These are phyloP conservation scores for Fomitopsis pinicola DNA, from an alignment of 1,284 basidiomycete genomes.

Conservation along the genomic window DNA sequence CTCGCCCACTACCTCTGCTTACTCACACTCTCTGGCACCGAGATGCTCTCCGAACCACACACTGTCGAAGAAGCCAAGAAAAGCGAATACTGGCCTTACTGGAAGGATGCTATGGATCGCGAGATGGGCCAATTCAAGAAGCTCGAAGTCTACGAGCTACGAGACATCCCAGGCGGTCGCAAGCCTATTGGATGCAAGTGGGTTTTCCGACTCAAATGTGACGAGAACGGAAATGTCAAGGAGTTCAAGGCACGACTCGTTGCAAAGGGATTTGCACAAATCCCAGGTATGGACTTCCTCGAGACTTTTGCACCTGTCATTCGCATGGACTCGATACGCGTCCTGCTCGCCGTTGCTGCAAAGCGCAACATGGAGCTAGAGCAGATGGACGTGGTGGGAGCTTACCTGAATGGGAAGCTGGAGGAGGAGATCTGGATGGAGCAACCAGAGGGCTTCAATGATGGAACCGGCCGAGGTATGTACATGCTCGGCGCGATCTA, in stretches of 20 bases:
- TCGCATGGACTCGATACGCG: slow-evolving; percentile 21
- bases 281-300: slow-evolving; percentile 34
- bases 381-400: slow-evolving; percentile 31
- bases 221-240: slow-evolving; percentile 20
- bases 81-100: slow-evolving; percentile 22
- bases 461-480: slow-evolving; percentile 14
- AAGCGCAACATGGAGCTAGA: slow-evolving; percentile 22
- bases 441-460: slow-evolving; percentile 27
- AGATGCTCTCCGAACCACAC: slow-evolving; percentile 11
- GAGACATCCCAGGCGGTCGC: slow-evolving; percentile 17
- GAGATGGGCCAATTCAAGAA: slow-evolving; percentile 24
- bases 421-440: slow-evolving; percentile 37
- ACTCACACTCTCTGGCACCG: slow-evolving; percentile 5
- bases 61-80: slow-evolving; percentile 17
- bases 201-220: slow-evolving; percentile 30
- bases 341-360: slow-evolving; percentile 26
- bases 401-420: slow-evolving; percentile 33
- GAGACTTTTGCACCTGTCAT: slow-evolving; percentile 31
- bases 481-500: slow-evolving; percentile 20
- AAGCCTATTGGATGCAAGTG: slow-evolving; percentile 26
- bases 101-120: slow-evolving; percentile 27
- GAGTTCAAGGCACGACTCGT: slow-evolving; percentile 37
- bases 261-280: slow-evolving; percentile 37
- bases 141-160: slow-evolving; percentile 20
- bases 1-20: slow-evolving; percentile 7